Evolutionary conservation across 495 filamentous ascomycete genomes (phyloP).

Genomic region (Penicillium roqueforti): DNA sequence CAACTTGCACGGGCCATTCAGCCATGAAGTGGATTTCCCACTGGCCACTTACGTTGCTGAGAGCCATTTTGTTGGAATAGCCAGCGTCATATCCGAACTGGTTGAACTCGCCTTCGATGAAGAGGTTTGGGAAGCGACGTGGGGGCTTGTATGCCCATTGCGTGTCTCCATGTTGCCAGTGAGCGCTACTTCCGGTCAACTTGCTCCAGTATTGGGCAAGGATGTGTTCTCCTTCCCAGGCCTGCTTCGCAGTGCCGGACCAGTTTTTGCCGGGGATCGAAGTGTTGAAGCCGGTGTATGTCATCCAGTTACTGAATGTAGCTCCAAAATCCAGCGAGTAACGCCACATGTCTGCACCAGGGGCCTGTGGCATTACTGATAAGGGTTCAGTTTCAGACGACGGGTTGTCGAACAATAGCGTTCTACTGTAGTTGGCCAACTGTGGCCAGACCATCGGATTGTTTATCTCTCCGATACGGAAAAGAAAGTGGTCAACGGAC

Average conservation of each 20-base stretch:
- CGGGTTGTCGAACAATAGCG: slow-evolving; percentile 32
- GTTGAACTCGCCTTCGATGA: slow-evolving; percentile 61
- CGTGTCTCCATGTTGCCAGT: slow-evolving; percentile 59
- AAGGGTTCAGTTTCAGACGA: slow-evolving; percentile 34
- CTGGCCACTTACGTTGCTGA: slow-evolving; percentile 42
- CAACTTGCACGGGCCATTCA: slow-evolving; percentile 60
- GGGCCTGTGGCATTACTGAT: slow-evolving; percentile 54
- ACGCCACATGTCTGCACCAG: slow-evolving; percentile 61
- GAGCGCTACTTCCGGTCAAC: slow-evolving; percentile 59
- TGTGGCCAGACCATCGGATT: slow-evolving; percentile 56
- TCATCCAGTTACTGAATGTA: slow-evolving; percentile 55
- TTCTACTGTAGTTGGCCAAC: slow-evolving; percentile 54
- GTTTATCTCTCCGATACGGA: slow-evolving; percentile 52
- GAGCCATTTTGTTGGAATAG: slow-evolving; percentile 49
- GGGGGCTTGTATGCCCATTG: slow-evolving; percentile 29
- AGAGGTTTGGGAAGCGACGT: slow-evolving; percentile 60
- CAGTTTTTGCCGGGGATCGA: slow-evolving; percentile 46
- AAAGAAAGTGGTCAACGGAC: slow-evolving; percentile 52
- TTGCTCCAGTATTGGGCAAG: slow-evolving; percentile 65
- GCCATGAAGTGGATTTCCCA: slow-evolving; percentile 60
- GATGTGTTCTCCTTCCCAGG: slow-evolving; percentile 63
- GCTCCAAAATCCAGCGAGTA: slow-evolving; percentile 64
- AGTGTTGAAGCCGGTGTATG: slow-evolving; percentile 48
- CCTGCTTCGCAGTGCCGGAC: slow-evolving; percentile 57
- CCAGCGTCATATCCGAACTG: slow-evolving; percentile 65